Evolutionary conservation across 177 flowering plant genomes (phyloP).

Genomic region (Vitis hybrid): DNA sequence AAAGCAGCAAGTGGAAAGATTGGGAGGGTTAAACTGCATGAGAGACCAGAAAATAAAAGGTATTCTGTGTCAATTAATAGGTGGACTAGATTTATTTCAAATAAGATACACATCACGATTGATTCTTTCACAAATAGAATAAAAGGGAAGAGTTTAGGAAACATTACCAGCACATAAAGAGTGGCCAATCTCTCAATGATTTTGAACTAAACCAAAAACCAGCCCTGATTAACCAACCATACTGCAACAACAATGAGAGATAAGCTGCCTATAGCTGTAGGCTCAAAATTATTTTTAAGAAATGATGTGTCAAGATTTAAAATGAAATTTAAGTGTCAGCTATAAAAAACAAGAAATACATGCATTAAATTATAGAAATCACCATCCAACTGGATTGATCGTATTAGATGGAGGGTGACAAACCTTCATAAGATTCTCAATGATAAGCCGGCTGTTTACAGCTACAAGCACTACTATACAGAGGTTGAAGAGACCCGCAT

Average conservation of each 20-base stretch:
- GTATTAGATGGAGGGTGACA: neutral
- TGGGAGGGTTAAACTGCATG: slow-evolving; percentile 71
- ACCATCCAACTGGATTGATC: neutral
- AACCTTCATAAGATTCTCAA: slow-evolving; percentile 95
- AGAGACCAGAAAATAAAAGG: slow-evolving; percentile 5
- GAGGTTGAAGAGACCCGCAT: slow-evolving; percentile 93
- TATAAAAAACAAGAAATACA: neutral
- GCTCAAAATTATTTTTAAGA: neutral
- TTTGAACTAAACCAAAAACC: slow-evolving; percentile 93
- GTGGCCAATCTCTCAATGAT: slow-evolving; percentile 94
- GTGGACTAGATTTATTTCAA: no score
- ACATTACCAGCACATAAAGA: slow-evolving; percentile 89
- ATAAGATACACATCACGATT: neutral
- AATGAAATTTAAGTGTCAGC: neutral
- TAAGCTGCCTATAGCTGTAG: slow-evolving; percentile 3
- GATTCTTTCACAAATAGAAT: neutral
- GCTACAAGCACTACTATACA: slow-evolving; percentile 94
- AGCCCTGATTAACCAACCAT: slow-evolving; percentile 78
- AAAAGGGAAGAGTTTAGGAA: neutral
- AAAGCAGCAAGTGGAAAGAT: slow-evolving; percentile 74
- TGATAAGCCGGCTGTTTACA: slow-evolving; percentile 90
- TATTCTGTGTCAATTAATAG: no score
- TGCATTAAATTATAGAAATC: neutral
- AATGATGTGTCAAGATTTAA: neutral
- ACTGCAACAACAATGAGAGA: slow-evolving; percentile 50